A percentile compares a stretch with the other conserved stretches of the same genome.
Conservation (phyloP, 805 yeast species). For the Kregervanrija pseudodelftensis region DNA sequence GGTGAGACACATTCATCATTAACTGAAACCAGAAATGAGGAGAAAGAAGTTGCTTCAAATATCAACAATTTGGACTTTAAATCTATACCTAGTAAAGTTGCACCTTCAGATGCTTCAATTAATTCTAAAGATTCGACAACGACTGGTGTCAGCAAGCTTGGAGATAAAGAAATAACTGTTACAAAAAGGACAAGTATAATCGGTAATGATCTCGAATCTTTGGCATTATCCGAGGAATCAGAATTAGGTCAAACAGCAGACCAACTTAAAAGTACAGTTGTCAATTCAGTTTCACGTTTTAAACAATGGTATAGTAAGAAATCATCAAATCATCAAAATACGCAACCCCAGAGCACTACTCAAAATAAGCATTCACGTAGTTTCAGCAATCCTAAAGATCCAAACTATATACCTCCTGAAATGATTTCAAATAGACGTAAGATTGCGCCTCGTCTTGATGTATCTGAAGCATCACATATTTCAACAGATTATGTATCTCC, state of each 20-base stretch:
- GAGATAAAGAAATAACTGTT: background rate
- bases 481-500: no score
- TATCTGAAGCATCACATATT: no score
- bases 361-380: background rate
- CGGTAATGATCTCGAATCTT: no score
- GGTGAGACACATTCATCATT: no score
- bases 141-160: slow-evolving; percentile 1
- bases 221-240: background rate
- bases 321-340: slow-evolving; percentile 10
- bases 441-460: no score
- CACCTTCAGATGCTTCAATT: slow-evolving; percentile 1
- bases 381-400: slow-evolving; percentile 4
- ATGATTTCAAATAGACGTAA: slow-evolving; percentile 50
- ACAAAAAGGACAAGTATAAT: background rate
- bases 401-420: slow-evolving; percentile 42
- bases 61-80: background rate
- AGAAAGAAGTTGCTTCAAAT: background rate
- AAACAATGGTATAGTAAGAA: slow-evolving; percentile 65
- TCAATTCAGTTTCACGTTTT: slow-evolving; percentile 47
- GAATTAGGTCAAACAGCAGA: slow-evolving; percentile 3
- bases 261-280: slow-evolving; percentile 20
- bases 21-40: background rate
- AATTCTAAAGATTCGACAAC: slow-evolving; percentile 8
- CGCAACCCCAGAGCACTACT: background rate
- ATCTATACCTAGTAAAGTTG: slow-evolving; percentile 3